A percentile compares a stretch with the other conserved stretches of the same genome.
Conservation (phyloP, 441 rosid species). For the Pelargonium myrrhifolium region DNA sequence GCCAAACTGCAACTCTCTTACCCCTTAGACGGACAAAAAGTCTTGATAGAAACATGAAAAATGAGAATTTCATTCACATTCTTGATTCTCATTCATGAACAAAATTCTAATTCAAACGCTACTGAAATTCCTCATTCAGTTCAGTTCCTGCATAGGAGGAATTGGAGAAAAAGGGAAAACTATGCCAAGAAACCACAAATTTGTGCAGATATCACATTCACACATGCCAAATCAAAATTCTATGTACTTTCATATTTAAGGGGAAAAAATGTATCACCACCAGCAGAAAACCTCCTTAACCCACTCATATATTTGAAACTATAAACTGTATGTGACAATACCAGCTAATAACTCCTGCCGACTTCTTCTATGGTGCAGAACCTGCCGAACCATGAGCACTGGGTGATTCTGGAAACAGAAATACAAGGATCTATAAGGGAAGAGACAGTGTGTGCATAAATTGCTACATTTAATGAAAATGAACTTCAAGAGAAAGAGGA, state of each 20-base stretch:
- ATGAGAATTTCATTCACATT: no score
- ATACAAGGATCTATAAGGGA: not conserved
- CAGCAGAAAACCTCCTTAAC: not conserved
- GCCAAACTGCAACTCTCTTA: no score
- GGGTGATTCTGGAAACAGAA: not conserved
- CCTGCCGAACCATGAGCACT: not conserved
- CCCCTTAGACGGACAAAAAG: no score
- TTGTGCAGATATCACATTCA: not conserved
- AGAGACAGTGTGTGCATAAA: not conserved
- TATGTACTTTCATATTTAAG: not conserved
- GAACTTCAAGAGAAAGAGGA: slow-evolving; percentile 7
- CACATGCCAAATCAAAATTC: not conserved
- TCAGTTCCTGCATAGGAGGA: not conserved
- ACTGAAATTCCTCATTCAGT: no score
- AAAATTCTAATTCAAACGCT: no score
- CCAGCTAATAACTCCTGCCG: not conserved
- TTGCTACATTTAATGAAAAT: not conserved
- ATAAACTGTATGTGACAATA: not conserved
- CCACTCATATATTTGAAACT: not conserved
- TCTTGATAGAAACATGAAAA: no score
- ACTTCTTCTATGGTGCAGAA: not conserved
- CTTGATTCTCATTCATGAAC: no score
- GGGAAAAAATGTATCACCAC: not conserved
- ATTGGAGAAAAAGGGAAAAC: not conserved
- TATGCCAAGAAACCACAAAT: not conserved